A percentile compares a stretch with the other conserved stretches of the same genome.
These are phyloP conservation scores for Colletotrichum orbiculare DNA, from an alignment of 2,329 filamentous ascomycete species.

Conservation along the genomic window DNA sequence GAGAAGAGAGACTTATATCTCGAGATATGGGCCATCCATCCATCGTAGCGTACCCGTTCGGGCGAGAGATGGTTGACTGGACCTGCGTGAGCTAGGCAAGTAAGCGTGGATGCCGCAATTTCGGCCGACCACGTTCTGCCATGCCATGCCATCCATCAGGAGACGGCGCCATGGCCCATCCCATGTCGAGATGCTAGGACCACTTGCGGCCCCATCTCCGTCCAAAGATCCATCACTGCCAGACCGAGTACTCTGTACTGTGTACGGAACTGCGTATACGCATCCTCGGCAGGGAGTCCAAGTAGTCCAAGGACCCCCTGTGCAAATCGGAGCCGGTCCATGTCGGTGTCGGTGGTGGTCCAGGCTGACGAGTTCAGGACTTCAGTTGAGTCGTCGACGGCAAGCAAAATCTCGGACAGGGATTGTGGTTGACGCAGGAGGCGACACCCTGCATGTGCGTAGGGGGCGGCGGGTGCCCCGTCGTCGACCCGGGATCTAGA, in stretches of 20 bases:
- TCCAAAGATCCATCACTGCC: background rate
- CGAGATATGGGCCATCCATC: conserved; percentile 17
- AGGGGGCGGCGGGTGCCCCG: conserved; percentile 12
- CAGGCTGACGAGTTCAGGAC: no score
- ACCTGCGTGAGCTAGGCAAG: conserved; percentile 16
- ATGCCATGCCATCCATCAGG: conserved; percentile 11
- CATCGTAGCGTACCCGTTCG: conserved; percentile 6
- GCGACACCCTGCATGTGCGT: conserved; percentile 10
- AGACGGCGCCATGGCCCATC: conserved; percentile 24
- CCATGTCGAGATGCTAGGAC: conserved; percentile 22
- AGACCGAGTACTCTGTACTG: background rate
- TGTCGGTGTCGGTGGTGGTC: conserved; percentile 7
- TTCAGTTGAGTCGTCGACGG: background rate
- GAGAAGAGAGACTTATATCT: conserved; percentile 34
- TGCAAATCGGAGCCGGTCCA: conserved; percentile 25
- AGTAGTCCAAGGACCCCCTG: conserved; percentile 17
- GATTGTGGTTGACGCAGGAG: conserved; percentile 32
- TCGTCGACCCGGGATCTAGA: conserved; percentile 12
- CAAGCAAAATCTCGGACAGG: background rate
- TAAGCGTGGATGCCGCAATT: conserved; percentile 24
- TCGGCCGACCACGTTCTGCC: conserved; percentile 5
- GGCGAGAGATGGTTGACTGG: no score
- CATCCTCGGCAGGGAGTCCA: conserved; percentile 2
- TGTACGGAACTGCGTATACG: background rate
- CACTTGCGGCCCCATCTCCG: conserved; percentile 22